A percentile compares a stretch with the other conserved stretches of the same genome.
Conservation (phyloP, 805 yeast genomes). For the Ogataea kodamae region DNA sequence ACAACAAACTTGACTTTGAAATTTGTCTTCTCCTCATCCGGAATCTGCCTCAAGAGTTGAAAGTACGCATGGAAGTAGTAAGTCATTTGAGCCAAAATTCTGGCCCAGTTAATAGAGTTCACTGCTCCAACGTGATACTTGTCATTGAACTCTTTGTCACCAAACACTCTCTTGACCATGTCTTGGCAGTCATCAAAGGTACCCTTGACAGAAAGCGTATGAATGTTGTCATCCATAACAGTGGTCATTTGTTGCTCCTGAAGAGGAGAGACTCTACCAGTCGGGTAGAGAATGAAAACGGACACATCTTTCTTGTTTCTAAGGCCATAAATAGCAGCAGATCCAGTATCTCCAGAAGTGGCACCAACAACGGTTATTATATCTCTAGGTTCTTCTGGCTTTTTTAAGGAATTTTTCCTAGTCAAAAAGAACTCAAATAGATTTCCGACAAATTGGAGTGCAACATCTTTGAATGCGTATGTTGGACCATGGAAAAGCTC, state of each 20-base stretch:
- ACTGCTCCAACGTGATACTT: constrained; percentile 96
- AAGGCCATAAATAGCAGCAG: constrained; percentile 97
- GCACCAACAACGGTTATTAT: constrained; percentile 97
- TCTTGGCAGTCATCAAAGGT: constrained; percentile 99
- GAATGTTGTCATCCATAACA: constrained; percentile 87
- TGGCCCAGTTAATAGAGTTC: constrained; percentile 98
- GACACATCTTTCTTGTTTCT: constrained; percentile 97
- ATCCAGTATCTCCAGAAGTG: constrained; percentile 98
- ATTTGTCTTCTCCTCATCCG: constrained; percentile 29
- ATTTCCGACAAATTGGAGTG: constrained; percentile 96
- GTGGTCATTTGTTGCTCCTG: constrained; percentile 99
- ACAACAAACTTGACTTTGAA: constrained; percentile 78
- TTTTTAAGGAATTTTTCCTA: constrained; percentile 59
- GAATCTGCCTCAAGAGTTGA: constrained; percentile 47
- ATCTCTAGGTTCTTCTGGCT: constrained; percentile 56
- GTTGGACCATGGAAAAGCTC: constrained; percentile 99
- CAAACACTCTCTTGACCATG: constrained; percentile 88
- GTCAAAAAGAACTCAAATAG: constrained; percentile 86
- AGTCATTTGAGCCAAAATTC: constrained; percentile 96
- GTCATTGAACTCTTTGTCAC: constrained; percentile 81
- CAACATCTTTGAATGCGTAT: constrained; percentile 98
- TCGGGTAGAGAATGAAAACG: constrained; percentile 93
- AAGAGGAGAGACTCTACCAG: constrained; percentile 94
- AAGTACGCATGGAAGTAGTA: constrained; percentile 93
- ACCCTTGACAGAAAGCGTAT: constrained; percentile 91